Evolutionary conservation across 441 rosid genomes (phyloP).

Genomic region (Gossypium lobatum): DNA sequence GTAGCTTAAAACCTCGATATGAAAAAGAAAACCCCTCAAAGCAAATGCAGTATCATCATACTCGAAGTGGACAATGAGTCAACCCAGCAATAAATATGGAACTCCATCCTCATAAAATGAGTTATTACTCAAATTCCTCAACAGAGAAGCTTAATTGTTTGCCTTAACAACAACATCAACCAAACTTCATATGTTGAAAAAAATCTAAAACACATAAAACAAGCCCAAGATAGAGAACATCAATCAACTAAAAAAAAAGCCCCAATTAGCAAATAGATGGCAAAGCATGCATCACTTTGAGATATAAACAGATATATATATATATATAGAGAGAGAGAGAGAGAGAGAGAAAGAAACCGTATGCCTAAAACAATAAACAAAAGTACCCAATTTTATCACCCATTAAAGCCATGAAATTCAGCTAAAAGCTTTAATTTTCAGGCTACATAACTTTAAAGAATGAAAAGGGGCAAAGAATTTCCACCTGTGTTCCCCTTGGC

Average conservation of each 20-base stretch:
- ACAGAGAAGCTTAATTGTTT: constrained; percentile 13
- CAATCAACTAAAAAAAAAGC: constrained; percentile 7
- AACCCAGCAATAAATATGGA: constrained; percentile 1
- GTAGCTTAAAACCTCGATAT: constrained; percentile 15
- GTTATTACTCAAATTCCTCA: constrained; percentile 11
- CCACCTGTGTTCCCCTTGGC: constrained; percentile 17
- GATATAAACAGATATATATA: too few relatives aligned
- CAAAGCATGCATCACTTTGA: too few relatives aligned
- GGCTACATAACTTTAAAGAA: constrained; percentile 7
- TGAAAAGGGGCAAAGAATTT: constrained; percentile 4
- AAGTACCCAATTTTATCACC: too few relatives aligned
- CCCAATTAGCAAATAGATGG: too few relatives aligned
- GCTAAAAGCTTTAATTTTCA: constrained; percentile 13
- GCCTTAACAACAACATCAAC: constrained; percentile 22
- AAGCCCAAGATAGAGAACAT: constrained; percentile 3
- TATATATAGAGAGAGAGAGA: too few relatives aligned
- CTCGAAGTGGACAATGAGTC: neutral
- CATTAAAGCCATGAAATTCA: too few relatives aligned
- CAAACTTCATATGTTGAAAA: constrained; percentile 10
- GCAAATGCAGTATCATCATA: constrained; percentile 4
- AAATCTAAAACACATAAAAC: constrained; percentile 1
- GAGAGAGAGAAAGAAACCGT: too few relatives aligned
- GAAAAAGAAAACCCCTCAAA: constrained; percentile 13
- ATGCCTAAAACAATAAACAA: too few relatives aligned
- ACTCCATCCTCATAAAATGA: neutral